A percentile compares a stretch with the other conserved stretches of the same genome.
phyloP scores from a whole-genome alignment of 2,329 filamentous ascomycete genomes.

The Pyrenophora tritici-repentis region DNA sequence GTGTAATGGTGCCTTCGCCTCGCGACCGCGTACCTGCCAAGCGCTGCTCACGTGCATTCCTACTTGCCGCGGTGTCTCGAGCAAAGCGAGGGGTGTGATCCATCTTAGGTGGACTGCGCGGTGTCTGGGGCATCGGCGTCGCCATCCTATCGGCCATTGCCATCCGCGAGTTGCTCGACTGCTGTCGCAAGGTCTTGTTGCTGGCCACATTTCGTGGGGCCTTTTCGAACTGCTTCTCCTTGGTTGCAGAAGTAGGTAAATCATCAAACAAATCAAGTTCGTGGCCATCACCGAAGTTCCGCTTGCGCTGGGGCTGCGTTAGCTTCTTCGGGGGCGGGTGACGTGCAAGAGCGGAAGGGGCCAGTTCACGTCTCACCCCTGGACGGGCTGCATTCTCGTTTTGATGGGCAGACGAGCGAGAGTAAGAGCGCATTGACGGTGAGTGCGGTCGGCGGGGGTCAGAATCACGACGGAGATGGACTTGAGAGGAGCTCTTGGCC shows the following conservation, averaged over 20 bases:
- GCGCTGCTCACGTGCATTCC: constrained; percentile 67
- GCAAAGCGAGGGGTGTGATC: constrained; percentile 66
- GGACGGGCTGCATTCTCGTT: constrained; percentile 57
- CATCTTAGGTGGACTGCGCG: constrained; percentile 59
- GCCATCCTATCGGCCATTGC: constrained; percentile 52
- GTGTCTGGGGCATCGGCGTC: constrained; percentile 57
- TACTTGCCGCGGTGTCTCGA: constrained; percentile 68
- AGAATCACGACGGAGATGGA: constrained; percentile 81
- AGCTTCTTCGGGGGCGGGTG: constrained; percentile 60
- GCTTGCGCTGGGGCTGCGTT: constrained; percentile 37
- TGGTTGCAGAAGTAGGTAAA: constrained; percentile 80
- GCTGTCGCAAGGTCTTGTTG: constrained; percentile 64
- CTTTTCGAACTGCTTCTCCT: constrained; percentile 82
- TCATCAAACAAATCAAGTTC: constrained; percentile 96
- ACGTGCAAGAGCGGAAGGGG: constrained; percentile 56
- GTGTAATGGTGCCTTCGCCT: constrained; percentile 56
- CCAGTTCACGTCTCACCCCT: constrained; percentile 51
- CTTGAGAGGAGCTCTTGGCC: constrained; percentile 70
- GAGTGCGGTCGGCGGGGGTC: constrained; percentile 62
- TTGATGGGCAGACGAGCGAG: constrained; percentile 55
- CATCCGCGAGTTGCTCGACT: constrained; percentile 53
- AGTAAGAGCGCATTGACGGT: constrained; percentile 53
- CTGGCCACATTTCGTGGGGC: constrained; percentile 72
- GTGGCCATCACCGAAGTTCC: constrained; percentile 80
- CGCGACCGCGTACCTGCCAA: constrained; percentile 53